Conservation (phyloP, 495 filamentous ascomycete species). For the Achaetomiella virescens region DNA sequence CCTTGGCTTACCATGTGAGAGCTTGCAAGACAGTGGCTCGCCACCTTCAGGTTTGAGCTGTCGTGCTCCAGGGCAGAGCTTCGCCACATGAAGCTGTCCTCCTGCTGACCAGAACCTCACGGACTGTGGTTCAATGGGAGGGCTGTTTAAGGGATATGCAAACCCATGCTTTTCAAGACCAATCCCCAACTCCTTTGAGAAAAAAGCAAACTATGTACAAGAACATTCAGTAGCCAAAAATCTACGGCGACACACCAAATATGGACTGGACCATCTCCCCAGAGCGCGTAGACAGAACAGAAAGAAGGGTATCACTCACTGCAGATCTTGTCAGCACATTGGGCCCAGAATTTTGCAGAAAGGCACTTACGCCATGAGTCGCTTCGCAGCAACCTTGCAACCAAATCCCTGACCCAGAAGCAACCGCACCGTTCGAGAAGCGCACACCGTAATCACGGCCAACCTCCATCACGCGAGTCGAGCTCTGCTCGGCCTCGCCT, state of each 20-base stretch:
- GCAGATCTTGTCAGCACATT: slow-evolving; percentile 6
- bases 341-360: background rate
- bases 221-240: background rate
- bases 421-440: slow-evolving; percentile 59
- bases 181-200: background rate
- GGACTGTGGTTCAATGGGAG: too few relatives aligned
- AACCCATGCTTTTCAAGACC: background rate
- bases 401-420: slow-evolving; percentile 71
- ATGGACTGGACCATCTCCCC: slow-evolving; percentile 71
- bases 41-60: too few relatives aligned
- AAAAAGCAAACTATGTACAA: background rate
- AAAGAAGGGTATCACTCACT: slow-evolving; percentile 70
- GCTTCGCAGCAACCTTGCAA: slow-evolving; percentile 90
- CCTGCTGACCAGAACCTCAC: too few relatives aligned
- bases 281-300: slow-evolving; percentile 63
- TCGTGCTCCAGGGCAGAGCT: too few relatives aligned
- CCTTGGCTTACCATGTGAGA: background rate
- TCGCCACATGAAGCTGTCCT: too few relatives aligned
- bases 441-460: slow-evolving; percentile 67
- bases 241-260: slow-evolving; percentile 42
- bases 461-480: slow-evolving; percentile 27
- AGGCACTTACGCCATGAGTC: slow-evolving; percentile 73
- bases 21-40: too few relatives aligned
- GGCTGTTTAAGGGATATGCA: background rate
- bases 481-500: slow-evolving; percentile 4